Percentiles rank a stretch among this genome's conserved stretches.
Conservation (phyloP, 2,329 filamentous ascomycete species). For the Hawksworthiomyces lignivorus region DNA sequence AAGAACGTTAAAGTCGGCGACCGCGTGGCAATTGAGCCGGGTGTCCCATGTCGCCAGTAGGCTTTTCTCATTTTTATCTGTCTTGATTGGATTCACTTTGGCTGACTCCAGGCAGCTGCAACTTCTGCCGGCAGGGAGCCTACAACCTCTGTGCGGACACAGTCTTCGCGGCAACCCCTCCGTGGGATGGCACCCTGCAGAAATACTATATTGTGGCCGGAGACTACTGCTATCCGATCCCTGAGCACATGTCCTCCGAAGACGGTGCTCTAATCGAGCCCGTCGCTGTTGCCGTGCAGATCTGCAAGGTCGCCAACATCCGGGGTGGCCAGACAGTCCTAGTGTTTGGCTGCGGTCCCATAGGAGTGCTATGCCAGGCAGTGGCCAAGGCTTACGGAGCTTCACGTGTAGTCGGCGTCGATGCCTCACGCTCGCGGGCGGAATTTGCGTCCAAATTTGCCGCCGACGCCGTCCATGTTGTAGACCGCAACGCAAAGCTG, state of each 20-base stretch:
- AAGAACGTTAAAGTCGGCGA: constrained; percentile 53
- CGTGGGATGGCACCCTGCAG: constrained; percentile 26
- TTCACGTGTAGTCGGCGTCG: constrained; percentile 41
- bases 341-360: constrained; percentile 53
- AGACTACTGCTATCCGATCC: constrained; percentile 43
- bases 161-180: constrained; percentile 24
- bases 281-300: constrained; percentile 52
- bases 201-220: constrained; percentile 37
- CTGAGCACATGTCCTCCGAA: constrained; percentile 37
- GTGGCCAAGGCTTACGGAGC: constrained; percentile 45
- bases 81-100: constrained; percentile 20
- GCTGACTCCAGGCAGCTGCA: constrained; percentile 15
- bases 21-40: constrained; percentile 60
- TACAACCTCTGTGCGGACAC: constrained; percentile 30
- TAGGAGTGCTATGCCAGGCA: constrained; percentile 51
- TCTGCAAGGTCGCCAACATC: constrained; percentile 37
- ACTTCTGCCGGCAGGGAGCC: constrained; percentile 28
- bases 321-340: constrained; percentile 36
- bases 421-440: constrained; percentile 49
- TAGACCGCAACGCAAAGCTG: constrained; percentile 33
- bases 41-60: constrained; percentile 46
- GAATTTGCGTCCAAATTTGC: constrained; percentile 51
- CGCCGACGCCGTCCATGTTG: constrained; percentile 42
- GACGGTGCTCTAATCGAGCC: constrained; percentile 51
- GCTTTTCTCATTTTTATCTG: background rate